Evolutionary conservation across 192 early-diverging fungal species (phyloP).

Genomic region (Piromyces finnis): DNA sequence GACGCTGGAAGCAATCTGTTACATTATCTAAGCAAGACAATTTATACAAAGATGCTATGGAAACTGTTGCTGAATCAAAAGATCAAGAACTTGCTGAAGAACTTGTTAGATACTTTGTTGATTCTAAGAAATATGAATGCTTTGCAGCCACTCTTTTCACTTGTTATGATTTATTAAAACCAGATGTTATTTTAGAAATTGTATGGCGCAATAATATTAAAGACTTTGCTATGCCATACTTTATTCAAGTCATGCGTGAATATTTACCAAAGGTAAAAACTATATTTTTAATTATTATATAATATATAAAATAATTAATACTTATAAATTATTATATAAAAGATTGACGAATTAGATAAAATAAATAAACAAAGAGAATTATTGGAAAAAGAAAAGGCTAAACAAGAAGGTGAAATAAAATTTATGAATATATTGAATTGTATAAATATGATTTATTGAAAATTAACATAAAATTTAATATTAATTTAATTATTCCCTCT

Average conservation of each 20-base stretch:
- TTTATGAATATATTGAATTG: too few species aligned
- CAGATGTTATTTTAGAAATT: slow-evolving; percentile 87
- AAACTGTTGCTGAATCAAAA: slow-evolving; percentile 81
- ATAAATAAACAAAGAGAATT: not conserved
- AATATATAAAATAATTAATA: too few species aligned
- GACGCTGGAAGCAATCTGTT: slow-evolving; percentile 90
- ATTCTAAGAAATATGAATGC: slow-evolving; percentile 75
- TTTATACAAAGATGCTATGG: slow-evolving; percentile 97
- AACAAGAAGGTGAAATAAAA: not conserved
- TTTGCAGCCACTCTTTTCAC: slow-evolving; percentile 83
- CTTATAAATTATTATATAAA: not conserved
- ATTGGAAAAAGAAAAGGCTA: not conserved
- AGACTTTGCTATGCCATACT: slow-evolving; percentile 96
- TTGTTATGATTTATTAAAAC: slow-evolving; percentile 87
- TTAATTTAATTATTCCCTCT: too few species aligned
- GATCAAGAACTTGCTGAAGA: slow-evolving; percentile 84
- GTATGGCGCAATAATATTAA: slow-evolving; percentile 73
- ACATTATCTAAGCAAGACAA: slow-evolving; percentile 90
- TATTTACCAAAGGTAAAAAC: slow-evolving; percentile 49
- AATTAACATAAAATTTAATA: too few species aligned
- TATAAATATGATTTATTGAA: too few species aligned
- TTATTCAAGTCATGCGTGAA: slow-evolving; percentile 81
- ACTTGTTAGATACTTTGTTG: slow-evolving; percentile 87
- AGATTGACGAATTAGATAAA: not conserved
- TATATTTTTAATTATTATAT: too few species aligned